phyloP scores from a whole-genome alignment of 208 protist genomes.

The Acanthamoeba castellanii region DNA sequence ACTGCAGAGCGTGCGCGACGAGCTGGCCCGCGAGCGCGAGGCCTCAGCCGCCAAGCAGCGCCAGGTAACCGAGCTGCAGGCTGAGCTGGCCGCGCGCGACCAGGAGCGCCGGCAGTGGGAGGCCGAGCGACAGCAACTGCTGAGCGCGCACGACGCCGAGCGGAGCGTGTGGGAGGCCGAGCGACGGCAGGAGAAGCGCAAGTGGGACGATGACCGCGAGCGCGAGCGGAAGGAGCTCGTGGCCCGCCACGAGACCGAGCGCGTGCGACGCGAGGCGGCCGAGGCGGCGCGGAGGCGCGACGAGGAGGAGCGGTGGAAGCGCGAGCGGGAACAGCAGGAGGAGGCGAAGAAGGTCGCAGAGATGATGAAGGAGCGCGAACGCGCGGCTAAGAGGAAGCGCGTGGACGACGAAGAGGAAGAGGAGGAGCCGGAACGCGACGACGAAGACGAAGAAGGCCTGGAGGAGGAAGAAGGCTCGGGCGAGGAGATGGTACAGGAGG shows the following conservation, averaged over 20 bases:
- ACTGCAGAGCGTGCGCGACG: background rate
- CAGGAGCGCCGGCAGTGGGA: background rate
- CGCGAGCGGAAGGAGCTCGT: background rate
- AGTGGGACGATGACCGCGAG: background rate
- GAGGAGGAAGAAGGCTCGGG: background rate
- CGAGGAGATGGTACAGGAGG: background rate
- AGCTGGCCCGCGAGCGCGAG: background rate
- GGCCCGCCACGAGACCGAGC: constrained; percentile 16
- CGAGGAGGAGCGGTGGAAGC: background rate
- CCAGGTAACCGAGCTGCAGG: background rate
- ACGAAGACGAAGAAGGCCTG: background rate
- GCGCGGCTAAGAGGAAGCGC: constrained; percentile 8
- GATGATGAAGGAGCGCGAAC: background rate
- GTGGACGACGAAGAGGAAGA: background rate
- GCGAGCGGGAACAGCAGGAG: background rate
- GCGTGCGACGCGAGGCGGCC: background rate
- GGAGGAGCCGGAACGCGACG: background rate
- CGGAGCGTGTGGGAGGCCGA: background rate
- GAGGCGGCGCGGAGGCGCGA: constrained; percentile 25
- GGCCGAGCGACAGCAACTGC: background rate
- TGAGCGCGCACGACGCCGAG: background rate
- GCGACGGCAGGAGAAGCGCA: constrained; percentile 3
- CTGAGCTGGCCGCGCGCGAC: background rate
- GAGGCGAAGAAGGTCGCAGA: background rate
- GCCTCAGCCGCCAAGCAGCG: background rate